phyloP scores from a whole-genome alignment of 768 basidiomycete genomes.

The Tulasnella sp. region DNA sequence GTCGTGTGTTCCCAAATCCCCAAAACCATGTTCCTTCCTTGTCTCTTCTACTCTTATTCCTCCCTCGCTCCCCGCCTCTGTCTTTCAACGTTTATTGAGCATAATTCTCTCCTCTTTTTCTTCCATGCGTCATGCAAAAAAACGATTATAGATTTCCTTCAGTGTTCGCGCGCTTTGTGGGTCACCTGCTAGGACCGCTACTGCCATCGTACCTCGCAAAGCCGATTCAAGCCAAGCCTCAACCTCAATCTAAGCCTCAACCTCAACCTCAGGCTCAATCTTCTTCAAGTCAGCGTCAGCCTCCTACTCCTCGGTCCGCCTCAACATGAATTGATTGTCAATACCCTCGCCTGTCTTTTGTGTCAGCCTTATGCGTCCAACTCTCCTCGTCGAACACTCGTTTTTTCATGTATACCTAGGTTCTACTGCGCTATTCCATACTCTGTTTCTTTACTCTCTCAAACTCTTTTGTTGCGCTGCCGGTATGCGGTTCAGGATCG shows the following conservation, averaged over 20 bases:
- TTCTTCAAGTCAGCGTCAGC: slow-evolving; percentile 2
- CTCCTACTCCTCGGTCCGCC: background rate
- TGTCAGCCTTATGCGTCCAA: background rate
- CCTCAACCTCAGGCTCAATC: background rate
- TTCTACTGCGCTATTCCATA: background rate
- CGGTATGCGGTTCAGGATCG: background rate
- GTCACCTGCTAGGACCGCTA: slow-evolving; percentile 8
- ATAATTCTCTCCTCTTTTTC: background rate
- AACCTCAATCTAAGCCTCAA: background rate
- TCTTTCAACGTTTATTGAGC: slow-evolving; percentile 11
- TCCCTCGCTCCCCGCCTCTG: background rate
- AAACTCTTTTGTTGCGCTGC: background rate
- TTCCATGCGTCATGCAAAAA: slow-evolving; percentile 6
- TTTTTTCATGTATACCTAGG: background rate
- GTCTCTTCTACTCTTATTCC: slow-evolving; percentile 5
- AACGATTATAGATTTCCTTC: slow-evolving; percentile 15
- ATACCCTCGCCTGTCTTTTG: slow-evolving; percentile 1
- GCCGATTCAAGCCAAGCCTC: slow-evolving; percentile 1
- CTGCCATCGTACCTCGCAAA: background rate
- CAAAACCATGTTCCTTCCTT: background rate
- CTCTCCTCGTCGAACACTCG: background rate
- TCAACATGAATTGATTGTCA: slow-evolving; percentile 9
- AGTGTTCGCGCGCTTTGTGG: slow-evolving; percentile 14
- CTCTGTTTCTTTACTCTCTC: slow-evolving; percentile 1
- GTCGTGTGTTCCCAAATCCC: background rate